Percentiles rank a stretch among this genome's conserved stretches.
Conservation (phyloP, 768 basidiomycete genomes). For the Suillus luteus region DNA sequence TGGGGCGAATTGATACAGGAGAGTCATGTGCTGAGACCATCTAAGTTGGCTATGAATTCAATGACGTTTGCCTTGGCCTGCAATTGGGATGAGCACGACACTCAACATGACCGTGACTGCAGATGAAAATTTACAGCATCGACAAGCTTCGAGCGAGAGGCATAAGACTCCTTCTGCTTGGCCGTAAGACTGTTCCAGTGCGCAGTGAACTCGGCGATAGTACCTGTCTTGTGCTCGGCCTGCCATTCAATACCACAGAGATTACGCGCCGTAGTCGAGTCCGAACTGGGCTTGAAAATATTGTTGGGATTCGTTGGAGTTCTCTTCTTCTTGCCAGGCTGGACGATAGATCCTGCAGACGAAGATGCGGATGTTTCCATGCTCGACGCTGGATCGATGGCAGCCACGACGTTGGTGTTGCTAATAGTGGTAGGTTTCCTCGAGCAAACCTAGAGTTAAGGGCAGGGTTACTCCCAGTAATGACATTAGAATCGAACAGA, state of each 20-base stretch:
- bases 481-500: background rate
- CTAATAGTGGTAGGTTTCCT: background rate
- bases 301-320: background rate
- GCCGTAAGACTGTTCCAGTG: conserved; percentile 2
- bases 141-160: conserved; percentile 1
- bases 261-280: background rate
- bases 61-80: background rate
- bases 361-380: background rate
- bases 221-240: conserved; percentile 5
- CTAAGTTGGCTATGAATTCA: background rate
- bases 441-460: background rate
- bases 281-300: conserved; percentile 2
- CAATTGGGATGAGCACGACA: background rate
- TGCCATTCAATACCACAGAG: conserved; percentile 4
- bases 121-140: background rate
- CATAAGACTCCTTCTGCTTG: background rate
- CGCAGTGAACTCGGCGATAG: background rate
- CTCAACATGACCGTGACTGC: background rate
- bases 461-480: background rate
- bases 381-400: background rate
- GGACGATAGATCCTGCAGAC: background rate
- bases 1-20: background rate
- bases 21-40: background rate
- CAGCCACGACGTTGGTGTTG: background rate
- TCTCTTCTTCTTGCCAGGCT: background rate